These are phyloP conservation scores for Penicillium coprophilum DNA, from an alignment of 495 filamentous ascomycete genomes.

Conservation along the genomic window DNA sequence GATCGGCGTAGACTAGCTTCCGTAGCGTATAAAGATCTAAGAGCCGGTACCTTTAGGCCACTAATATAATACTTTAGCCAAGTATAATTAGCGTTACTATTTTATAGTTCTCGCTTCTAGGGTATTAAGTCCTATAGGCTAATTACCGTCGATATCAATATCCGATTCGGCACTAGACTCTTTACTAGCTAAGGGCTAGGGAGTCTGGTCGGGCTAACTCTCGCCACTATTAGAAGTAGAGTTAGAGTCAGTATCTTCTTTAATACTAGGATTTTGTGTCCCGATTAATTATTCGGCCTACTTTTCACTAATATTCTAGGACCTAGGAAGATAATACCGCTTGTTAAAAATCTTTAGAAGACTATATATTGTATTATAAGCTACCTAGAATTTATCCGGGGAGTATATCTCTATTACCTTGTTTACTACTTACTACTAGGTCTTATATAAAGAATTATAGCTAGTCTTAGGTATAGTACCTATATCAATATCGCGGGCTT, in stretches of 20 bases:
- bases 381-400: background rate
- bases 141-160: background rate
- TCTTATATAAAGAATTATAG: conserved; percentile 1
- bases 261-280: background rate
- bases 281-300: conserved; percentile 8
- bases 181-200: background rate
- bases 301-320: conserved; percentile 10
- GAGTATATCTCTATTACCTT: background rate
- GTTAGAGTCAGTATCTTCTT: background rate
- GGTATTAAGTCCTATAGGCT: conserved; percentile 8
- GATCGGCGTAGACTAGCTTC: conserved; percentile 13
- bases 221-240: background rate
- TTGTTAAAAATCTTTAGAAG: conserved; percentile 15
- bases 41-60: conserved; percentile 26
- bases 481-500: background rate
- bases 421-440: background rate
- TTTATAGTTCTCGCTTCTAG: conserved; percentile 15
- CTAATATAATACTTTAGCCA: conserved; percentile 56
- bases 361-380: conserved; percentile 8
- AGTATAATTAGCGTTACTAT: conserved; percentile 9
- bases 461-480: background rate
- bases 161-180: background rate
- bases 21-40: conserved; percentile 25
- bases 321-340: conserved; percentile 11
- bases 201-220: background rate